Evolutionary conservation across 78 protist species (phyloP).

Genomic region (Neovahlkampfia damariscottae): DNA sequence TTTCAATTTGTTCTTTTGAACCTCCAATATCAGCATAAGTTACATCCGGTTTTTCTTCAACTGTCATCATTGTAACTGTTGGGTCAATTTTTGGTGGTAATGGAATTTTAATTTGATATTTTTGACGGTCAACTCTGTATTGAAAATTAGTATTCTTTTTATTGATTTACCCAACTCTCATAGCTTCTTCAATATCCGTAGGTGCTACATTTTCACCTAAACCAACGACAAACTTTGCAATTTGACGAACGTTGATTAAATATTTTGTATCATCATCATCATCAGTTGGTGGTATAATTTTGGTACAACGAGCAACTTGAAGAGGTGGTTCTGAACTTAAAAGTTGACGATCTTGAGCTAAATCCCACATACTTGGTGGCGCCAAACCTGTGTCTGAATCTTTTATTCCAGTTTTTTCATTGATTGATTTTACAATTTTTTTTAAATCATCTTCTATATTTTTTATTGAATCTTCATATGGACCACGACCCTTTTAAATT

Average conservation of each 20-base stretch:
- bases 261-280: constrained; percentile 77
- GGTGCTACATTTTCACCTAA: constrained; percentile 92
- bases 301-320: constrained; percentile 97
- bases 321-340: constrained; percentile 85
- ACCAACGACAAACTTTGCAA: constrained; percentile 99
- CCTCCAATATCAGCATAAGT: constrained; percentile 99
- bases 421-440: constrained; percentile 35
- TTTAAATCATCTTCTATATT: constrained; percentile 61
- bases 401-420: constrained; percentile 70
- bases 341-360: constrained; percentile 78
- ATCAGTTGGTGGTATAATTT: constrained; percentile 68
- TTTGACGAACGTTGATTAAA: constrained; percentile 85
- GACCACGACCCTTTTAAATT: constrained; percentile 84
- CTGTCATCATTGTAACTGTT: constrained; percentile 98
- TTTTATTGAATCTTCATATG: constrained; percentile 63
- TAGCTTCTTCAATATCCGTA: constrained; percentile 98
- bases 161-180: constrained; percentile 99
- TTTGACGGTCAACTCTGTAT: constrained; percentile 73
- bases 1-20: constrained; percentile 93
- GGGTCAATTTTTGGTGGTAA: constrained; percentile 99
- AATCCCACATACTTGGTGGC: constrained; percentile 95
- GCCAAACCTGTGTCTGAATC: constrained; percentile 98
- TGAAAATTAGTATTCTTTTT: background rate
- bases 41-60: constrained; percentile 99
- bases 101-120: constrained; percentile 96